Evolutionary conservation across 768 basidiomycete species (phyloP).

Genomic region (Piloderma croceum): DNA sequence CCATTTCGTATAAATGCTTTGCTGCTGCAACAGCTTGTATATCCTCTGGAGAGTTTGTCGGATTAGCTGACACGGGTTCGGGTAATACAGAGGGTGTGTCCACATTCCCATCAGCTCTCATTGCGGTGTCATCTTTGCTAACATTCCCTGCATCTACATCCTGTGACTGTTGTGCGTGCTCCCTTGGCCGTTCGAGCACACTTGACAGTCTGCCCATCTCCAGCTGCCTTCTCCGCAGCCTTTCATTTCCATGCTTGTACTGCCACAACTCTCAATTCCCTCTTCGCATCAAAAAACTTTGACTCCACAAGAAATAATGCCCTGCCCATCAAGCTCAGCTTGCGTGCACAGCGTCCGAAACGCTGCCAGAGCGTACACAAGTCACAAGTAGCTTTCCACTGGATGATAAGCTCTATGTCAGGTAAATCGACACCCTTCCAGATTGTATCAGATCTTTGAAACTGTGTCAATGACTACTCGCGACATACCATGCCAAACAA

Average conservation of each 20-base stretch:
- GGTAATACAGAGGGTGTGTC: neutral
- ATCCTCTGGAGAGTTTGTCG: neutral
- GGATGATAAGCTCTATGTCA: constrained; percentile 30
- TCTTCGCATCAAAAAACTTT: constrained; percentile 22
- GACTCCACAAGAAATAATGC: constrained; percentile 14
- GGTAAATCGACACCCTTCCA: constrained; percentile 32
- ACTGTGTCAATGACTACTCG: neutral
- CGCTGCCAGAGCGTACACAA: constrained; percentile 29
- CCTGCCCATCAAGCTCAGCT: constrained; percentile 4
- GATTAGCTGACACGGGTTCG: neutral
- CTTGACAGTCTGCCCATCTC: neutral
- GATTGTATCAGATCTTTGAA: neutral
- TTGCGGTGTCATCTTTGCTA: neutral
- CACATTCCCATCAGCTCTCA: neutral
- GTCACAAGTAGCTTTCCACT: constrained; percentile 23
- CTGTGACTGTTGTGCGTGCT: neutral
- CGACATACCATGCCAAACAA: constrained; percentile 32
- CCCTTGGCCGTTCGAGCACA: neutral
- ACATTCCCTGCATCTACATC: no score
- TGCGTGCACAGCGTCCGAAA: constrained; percentile 25
- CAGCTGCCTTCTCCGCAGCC: neutral
- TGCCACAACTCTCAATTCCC: constrained; percentile 7
- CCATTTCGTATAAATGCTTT: constrained; percentile 1
- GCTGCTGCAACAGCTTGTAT: neutral
- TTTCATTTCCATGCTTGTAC: neutral